phyloP scores from a whole-genome alignment of 2,329 filamentous ascomycete genomes.

The Fusarium longipes region DNA sequence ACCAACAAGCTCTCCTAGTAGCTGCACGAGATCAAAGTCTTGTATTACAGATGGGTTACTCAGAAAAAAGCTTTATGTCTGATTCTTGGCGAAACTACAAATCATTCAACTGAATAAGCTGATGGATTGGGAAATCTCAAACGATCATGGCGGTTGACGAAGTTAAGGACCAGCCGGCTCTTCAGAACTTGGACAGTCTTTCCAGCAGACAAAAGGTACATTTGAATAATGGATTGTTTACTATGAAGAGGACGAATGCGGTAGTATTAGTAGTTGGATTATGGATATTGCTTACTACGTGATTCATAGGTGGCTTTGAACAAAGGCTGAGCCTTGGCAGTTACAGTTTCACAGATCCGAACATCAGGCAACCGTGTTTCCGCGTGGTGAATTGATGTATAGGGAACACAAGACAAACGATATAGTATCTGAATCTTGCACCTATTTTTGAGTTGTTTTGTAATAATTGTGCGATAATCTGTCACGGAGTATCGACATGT shows the following conservation, averaged over 20 bases:
- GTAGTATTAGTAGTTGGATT: background rate
- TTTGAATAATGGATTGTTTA: background rate
- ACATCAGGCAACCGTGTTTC: background rate
- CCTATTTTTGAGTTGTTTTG: too few species aligned
- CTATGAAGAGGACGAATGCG: background rate
- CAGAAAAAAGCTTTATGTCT: background rate
- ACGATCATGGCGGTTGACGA: background rate
- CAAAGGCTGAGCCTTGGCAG: background rate
- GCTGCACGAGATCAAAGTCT: background rate
- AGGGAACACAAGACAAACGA: background rate
- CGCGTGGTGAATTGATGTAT: background rate
- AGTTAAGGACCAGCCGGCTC: background rate
- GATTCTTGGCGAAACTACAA: background rate
- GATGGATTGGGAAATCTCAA: background rate
- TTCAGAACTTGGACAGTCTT: background rate
- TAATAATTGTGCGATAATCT: background rate
- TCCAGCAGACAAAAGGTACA: background rate
- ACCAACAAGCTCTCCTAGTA: background rate
- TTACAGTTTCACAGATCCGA: background rate
- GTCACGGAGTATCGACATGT: background rate
- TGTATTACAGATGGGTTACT: background rate
- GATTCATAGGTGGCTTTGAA: background rate
- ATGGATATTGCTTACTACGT: background rate
- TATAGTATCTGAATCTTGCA: background rate
- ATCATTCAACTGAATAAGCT: background rate